Evolutionary conservation across 345 rosid species (phyloP).

Genomic region (Nephelium lappaceum): DNA sequence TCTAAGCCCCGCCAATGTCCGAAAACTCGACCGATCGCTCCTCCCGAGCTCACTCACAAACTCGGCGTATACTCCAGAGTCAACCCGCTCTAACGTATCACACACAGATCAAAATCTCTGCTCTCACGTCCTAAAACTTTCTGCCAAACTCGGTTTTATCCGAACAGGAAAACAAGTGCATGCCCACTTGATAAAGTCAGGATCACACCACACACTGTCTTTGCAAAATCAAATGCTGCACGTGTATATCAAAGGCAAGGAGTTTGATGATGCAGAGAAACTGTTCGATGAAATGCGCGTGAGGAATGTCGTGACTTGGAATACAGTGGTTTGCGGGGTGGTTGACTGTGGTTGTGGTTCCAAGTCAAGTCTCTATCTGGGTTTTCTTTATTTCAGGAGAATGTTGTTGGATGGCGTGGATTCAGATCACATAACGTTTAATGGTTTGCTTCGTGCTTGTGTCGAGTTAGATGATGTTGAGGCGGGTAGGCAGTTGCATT

Average conservation of each 20-base stretch:
- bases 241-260: constrained; percentile 43
- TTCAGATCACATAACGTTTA: constrained; percentile 57
- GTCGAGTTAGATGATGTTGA: constrained; percentile 35
- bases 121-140: constrained; percentile 40
- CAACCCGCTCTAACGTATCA: constrained; percentile 7
- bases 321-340: constrained; percentile 54
- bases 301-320: constrained; percentile 68
- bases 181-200: constrained; percentile 41
- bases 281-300: constrained; percentile 70
- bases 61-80: background rate
- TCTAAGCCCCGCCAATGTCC: background rate
- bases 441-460: constrained; percentile 54
- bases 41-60: constrained; percentile 5
- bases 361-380: constrained; percentile 16
- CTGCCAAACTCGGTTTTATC: constrained; percentile 36
- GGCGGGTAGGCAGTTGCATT: constrained; percentile 55
- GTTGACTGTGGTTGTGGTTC: constrained; percentile 19
- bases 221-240: constrained; percentile 56
- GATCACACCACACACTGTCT: constrained; percentile 37
- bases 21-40: constrained; percentile 2
- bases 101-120: constrained; percentile 7
- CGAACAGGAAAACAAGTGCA: constrained; percentile 45
- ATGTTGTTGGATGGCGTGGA: constrained; percentile 43
- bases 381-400: constrained; percentile 44
- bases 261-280: constrained; percentile 31